A percentile compares a stretch with the other conserved stretches of the same genome.
These are phyloP conservation scores for Eimeria falciformis DNA, from an alignment of 169 alveolate genomes.

Conservation along the genomic window DNA sequence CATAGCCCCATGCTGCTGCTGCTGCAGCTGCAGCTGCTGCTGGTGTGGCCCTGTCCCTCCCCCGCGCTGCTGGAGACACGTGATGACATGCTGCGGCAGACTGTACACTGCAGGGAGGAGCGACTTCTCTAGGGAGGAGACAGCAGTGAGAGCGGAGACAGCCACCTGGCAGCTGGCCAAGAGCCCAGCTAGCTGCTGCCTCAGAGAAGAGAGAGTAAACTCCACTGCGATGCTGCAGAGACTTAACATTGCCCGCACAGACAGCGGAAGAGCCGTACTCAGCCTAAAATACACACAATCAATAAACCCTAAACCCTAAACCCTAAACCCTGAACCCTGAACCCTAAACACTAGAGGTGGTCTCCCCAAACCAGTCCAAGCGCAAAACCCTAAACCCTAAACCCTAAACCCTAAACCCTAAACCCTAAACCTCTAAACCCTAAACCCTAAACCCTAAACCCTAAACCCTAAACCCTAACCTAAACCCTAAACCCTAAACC, in stretches of 20 bases:
- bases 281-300: conserved; percentile 1
- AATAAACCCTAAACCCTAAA: conserved; percentile 36
- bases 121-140: neutral
- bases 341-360: neutral
- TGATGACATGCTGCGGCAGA: neutral
- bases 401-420: conserved; percentile 40
- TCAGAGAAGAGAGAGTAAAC: conserved; percentile 32
- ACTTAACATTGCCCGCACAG: neutral
- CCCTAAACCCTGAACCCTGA: conserved; percentile 48
- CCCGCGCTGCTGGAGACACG: conserved; percentile 40
- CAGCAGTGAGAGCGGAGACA: neutral
- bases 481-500: no score
- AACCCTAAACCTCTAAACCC: neutral
- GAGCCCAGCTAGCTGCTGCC: conserved; percentile 47
- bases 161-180: conserved; percentile 23
- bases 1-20: conserved; percentile 31
- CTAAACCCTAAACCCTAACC: conserved; percentile 28
- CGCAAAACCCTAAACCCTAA: neutral
- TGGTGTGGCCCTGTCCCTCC: neutral
- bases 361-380: no score
- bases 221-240: conserved; percentile 21
- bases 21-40: conserved; percentile 59
- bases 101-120: conserved; percentile 14
- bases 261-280: conserved; percentile 18
- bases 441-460: neutral